Base-by-base conservation (phyloP, 768 basidiomycete species). In the Royoungia palumana region DNA sequence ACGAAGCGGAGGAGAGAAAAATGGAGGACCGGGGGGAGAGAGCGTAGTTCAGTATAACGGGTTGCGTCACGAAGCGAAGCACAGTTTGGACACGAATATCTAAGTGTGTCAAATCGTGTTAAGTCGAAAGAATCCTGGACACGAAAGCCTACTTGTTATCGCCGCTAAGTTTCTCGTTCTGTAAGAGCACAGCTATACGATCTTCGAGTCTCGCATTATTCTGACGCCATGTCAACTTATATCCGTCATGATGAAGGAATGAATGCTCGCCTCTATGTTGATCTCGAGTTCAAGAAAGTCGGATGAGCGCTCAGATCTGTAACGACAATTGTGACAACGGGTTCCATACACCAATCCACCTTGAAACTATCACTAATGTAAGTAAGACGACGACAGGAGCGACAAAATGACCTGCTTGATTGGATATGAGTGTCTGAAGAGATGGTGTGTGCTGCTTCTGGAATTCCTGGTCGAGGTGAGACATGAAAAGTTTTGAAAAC, bases 401-500 rank as follows among this genome's bases (percentile, higher is more conserved):
- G n/a, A 14, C 24, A 12, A 41, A 46, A 41, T 46, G 46, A 43
- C 67, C 25, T 59, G 85, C 90, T 72, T 93, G 88, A 57, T 85
- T 77, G 6, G 81, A 75, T 48, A 97, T 74, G 11, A 96, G 75
- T 2, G 81, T 79, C 55, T 76, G 80, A 16, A 94, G 71, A 9
- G 71, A 68, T 6, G 80, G 77, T 37, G 78, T 71, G 2, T 75
- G 70, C 60, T 96, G 93, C 63, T 89, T 91, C 68, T 82, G 78
- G 66, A 96, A 96, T 68, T 96, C 91, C 7, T 74, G 75, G 54
- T 91, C 89, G 28, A 97, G 75, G 61, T 93, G 86, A 12, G 83
- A 82, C 80, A 97, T 87, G 69, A 97, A 95, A 16, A 97, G 77
- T 59, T 97, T 97, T 3, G 91, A 93, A 64, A 97, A 95, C 63